A percentile compares a stretch with the other conserved stretches of the same genome.
phyloP scores from a whole-genome alignment of 2,329 filamentous ascomycete genomes.

The Botryosphaeria dothidea region DNA sequence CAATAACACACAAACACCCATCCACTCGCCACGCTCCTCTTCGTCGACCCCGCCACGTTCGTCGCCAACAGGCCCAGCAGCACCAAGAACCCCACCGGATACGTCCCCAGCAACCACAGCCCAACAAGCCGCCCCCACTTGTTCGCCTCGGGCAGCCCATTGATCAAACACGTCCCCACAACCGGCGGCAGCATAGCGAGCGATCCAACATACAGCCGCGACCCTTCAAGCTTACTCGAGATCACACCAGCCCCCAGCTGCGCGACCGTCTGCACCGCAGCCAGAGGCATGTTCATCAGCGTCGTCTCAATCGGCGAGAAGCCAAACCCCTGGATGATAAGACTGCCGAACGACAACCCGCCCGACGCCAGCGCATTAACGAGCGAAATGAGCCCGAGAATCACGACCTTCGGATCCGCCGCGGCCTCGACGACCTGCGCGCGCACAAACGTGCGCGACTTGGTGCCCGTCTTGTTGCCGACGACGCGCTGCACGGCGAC shows the following conservation, averaged over 20 bases:
- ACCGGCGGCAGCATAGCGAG: slow-evolving; percentile 60
- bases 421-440: slow-evolving; percentile 40
- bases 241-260: slow-evolving; percentile 60
- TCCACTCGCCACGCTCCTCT: slow-evolving; percentile 66
- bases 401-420: slow-evolving; percentile 23
- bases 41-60: slow-evolving; percentile 69
- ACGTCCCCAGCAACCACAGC: slow-evolving; percentile 62
- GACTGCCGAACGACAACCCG: slow-evolving; percentile 6
- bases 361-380: slow-evolving; percentile 16
- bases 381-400: slow-evolving; percentile 18
- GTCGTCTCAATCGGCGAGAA: slow-evolving; percentile 59
- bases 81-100: slow-evolving; percentile 55
- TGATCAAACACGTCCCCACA: slow-evolving; percentile 56
- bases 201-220: slow-evolving; percentile 49
- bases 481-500: slow-evolving; percentile 30
- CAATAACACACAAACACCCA: slow-evolving; percentile 66
- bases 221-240: slow-evolving; percentile 57
- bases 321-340: slow-evolving; percentile 54
- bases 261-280: slow-evolving; percentile 60
- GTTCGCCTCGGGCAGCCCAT: slow-evolving; percentile 49
- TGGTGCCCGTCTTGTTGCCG: slow-evolving; percentile 21
- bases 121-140: slow-evolving; percentile 56
- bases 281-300: slow-evolving; percentile 63
- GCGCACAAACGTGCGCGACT: slow-evolving; percentile 36
- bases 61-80: slow-evolving; percentile 55